These are phyloP conservation scores for Sphenostylis stenocarpa DNA, from an alignment of 306 rosid species.

Conservation along the genomic window DNA sequence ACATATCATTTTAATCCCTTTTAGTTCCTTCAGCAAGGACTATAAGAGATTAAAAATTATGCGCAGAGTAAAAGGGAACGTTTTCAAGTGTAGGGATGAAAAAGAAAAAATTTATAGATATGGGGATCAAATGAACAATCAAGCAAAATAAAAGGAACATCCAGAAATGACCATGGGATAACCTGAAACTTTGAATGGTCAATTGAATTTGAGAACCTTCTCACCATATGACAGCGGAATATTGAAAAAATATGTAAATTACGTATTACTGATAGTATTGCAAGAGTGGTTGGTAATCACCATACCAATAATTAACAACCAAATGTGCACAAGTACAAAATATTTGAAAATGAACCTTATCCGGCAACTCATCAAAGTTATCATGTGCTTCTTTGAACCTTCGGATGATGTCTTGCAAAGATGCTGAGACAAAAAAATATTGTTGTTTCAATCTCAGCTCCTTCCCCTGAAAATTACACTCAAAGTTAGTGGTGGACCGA, in stretches of 20 bases:
- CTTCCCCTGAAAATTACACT: slow-evolving; percentile 59
- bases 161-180: not conserved
- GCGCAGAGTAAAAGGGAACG: too few relatives aligned
- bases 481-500: not conserved
- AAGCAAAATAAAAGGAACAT: not conserved
- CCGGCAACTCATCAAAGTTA: slow-evolving; percentile 62
- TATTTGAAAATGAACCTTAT: slow-evolving; percentile 53
- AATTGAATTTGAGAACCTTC: not conserved
- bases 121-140: too few relatives aligned
- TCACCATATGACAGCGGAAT: slow-evolving; percentile 8
- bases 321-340: slow-evolving; percentile 10
- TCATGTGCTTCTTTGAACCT: slow-evolving; percentile 69
- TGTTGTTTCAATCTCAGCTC: slow-evolving; percentile 74
- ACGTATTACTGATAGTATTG: slow-evolving; percentile 14
- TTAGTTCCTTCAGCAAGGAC: too few relatives aligned
- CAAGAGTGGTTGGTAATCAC: slow-evolving; percentile 9
- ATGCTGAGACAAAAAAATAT: slow-evolving; percentile 74
- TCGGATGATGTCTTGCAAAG: slow-evolving; percentile 71
- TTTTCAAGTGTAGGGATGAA: too few relatives aligned
- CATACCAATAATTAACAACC: slow-evolving; percentile 30
- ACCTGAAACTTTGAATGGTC: slow-evolving; percentile 5
- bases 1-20: too few relatives aligned
- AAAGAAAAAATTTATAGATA: too few relatives aligned
- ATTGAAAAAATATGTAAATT: not conserved
- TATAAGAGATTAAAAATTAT: too few relatives aligned